These are phyloP conservation scores for Passalora sequoiae DNA, from an alignment of 2,329 filamentous ascomycete species.

Conservation along the genomic window DNA sequence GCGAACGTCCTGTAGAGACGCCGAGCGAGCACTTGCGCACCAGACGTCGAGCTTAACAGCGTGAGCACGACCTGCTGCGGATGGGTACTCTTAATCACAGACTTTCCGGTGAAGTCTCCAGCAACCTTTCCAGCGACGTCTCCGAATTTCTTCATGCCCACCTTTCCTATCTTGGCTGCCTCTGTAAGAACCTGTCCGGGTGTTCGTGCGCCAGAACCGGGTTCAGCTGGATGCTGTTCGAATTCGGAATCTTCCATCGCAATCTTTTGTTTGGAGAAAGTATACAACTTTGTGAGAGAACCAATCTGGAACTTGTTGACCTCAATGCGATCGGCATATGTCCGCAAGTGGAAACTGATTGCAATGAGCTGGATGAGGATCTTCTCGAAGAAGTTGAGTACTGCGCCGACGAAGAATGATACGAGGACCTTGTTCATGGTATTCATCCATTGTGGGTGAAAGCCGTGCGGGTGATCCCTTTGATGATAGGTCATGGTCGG, in stretches of 20 bases:
- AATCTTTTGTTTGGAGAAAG: slow-evolving; percentile 60
- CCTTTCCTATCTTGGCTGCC: slow-evolving; percentile 67
- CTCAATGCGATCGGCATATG: slow-evolving; percentile 85
- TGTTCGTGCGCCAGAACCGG: slow-evolving; percentile 61
- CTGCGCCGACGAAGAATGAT: slow-evolving; percentile 70
- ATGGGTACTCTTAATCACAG: slow-evolving; percentile 63
- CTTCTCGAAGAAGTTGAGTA: slow-evolving; percentile 84
- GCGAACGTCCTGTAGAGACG: slow-evolving; percentile 84
- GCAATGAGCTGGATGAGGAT: slow-evolving; percentile 93
- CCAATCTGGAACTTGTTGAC: slow-evolving; percentile 87
- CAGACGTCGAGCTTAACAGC: slow-evolving; percentile 64
- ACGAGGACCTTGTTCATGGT: slow-evolving; percentile 82
- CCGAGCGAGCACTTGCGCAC: slow-evolving; percentile 78
- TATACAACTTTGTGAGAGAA: slow-evolving; percentile 59
- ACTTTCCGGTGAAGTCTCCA: slow-evolving; percentile 81
- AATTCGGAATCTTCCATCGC: slow-evolving; percentile 71
- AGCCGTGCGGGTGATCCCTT: slow-evolving; percentile 45
- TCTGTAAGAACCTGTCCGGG: slow-evolving; percentile 66
- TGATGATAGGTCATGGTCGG: slow-evolving; percentile 71
- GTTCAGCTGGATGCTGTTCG: slow-evolving; percentile 47
- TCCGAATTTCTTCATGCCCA: slow-evolving; percentile 72
- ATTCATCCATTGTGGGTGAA: slow-evolving; percentile 62
- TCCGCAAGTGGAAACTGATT: slow-evolving; percentile 84
- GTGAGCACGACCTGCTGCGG: slow-evolving; percentile 79
- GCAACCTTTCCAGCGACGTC: slow-evolving; percentile 81